Conservation (phyloP, 495 filamentous ascomycete genomes). For the Penicillium manginii region DNA sequence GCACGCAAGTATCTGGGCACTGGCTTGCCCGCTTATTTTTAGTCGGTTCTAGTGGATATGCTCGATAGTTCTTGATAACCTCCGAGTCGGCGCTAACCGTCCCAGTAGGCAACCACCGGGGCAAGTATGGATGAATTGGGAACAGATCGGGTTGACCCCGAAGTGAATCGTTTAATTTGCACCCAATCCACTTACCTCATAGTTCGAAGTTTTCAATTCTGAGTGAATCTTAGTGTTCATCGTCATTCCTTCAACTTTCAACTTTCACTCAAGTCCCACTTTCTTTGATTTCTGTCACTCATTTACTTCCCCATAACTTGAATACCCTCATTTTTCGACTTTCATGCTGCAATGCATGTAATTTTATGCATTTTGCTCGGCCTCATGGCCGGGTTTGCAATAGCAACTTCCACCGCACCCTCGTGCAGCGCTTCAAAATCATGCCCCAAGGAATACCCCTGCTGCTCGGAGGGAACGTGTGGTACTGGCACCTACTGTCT, state of each 20-base stretch:
- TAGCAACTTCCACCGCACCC: constrained; percentile 37
- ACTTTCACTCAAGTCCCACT: background rate
- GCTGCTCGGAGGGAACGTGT: constrained; percentile 93
- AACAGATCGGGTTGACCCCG: background rate
- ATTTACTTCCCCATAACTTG: background rate
- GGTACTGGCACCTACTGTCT: constrained; percentile 94
- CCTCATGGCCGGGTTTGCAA: constrained; percentile 34
- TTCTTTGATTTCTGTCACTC: background rate
- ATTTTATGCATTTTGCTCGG: background rate
- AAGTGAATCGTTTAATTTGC: background rate
- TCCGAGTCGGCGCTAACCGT: background rate
- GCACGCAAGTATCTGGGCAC: background rate
- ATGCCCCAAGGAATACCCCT: constrained; percentile 77
- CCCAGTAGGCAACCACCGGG: background rate
- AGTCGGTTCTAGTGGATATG: background rate
- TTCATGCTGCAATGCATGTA: background rate
- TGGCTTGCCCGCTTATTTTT: background rate
- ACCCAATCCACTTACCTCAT: background rate
- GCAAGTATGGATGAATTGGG: background rate
- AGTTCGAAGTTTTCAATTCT: background rate
- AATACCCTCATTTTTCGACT: background rate
- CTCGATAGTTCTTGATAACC: no score
- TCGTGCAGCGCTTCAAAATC: constrained; percentile 60
- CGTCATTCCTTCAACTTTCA: background rate
- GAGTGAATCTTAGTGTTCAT: background rate